Conservation (phyloP, 257 asterid species). For the Fraxinus excelsior region DNA sequence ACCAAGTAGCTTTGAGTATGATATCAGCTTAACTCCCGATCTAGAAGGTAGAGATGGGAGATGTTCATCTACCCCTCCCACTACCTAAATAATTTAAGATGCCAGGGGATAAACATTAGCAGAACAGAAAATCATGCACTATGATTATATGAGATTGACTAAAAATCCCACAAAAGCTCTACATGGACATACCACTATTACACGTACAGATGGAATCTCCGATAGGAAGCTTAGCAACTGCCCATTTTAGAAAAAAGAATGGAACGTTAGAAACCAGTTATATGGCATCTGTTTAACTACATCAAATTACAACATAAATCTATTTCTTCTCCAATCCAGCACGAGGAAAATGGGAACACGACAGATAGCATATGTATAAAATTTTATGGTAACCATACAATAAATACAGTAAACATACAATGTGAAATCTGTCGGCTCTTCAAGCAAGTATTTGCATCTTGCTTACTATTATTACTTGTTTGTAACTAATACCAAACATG, state of each 20-base stretch:
- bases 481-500: not conserved
- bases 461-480: not conserved
- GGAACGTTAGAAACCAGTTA: constrained; percentile 20
- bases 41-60: constrained; percentile 92
- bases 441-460: not conserved
- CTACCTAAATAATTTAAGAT: constrained; percentile 56
- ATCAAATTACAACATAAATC: not conserved
- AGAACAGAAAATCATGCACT: not conserved
- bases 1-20: constrained; percentile 66
- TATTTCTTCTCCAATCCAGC: constrained; percentile 13
- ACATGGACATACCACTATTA: constrained; percentile 76
- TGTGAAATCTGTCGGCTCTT: not conserved
- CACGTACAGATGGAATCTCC: constrained; percentile 76
- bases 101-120: constrained; percentile 18
- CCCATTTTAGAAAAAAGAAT: constrained; percentile 25
- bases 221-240: constrained; percentile 91
- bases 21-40: constrained; percentile 70
- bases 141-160: constrained; percentile 16
- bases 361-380: constrained; percentile 3
- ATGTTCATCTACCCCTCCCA: constrained; percentile 87
- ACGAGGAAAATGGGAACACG: not conserved
- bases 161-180: constrained; percentile 15
- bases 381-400: not conserved
- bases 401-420: constrained; percentile 2
- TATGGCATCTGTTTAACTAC: constrained; percentile 6